Evolutionary conservation across 129 eudicot species (phyloP).

Genomic region (Flaveria robusta): DNA sequence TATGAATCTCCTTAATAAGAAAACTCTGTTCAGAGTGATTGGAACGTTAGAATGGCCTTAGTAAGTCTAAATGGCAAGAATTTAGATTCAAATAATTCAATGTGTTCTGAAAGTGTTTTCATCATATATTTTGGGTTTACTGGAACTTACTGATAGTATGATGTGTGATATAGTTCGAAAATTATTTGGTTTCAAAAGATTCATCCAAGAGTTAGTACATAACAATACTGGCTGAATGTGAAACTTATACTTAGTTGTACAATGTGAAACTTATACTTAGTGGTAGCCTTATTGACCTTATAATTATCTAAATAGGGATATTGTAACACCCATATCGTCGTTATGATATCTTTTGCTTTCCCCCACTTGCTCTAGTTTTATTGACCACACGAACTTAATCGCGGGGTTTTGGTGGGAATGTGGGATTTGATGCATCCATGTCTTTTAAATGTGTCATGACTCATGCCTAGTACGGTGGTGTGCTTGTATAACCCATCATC

Average conservation of each 20-base stretch:
- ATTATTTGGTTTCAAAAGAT: not conserved
- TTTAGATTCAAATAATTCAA: not conserved
- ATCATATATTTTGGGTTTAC: not conserved
- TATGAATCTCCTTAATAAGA: not conserved
- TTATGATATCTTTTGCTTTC: too few species aligned
- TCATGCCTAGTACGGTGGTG: too few species aligned
- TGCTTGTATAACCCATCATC: too few species aligned
- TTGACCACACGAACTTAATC: too few species aligned
- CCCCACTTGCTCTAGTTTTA: too few species aligned
- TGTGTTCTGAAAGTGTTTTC: not conserved
- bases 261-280: too few species aligned
- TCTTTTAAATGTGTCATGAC: too few species aligned
- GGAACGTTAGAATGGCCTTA: not conserved
- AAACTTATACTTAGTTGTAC: not conserved
- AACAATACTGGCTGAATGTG: not conserved
- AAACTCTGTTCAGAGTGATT: too few species aligned
- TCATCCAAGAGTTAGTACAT: not conserved
- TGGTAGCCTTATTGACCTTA: too few species aligned
- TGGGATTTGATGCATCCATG: too few species aligned
- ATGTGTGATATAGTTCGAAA: not conserved
- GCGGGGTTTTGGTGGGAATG: too few species aligned
- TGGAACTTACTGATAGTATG: not conserved
- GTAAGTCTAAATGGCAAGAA: not conserved
- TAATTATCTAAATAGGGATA: not conserved
- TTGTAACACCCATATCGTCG: not conserved